Conservation (phyloP, 139 green algal genomes). For the Chlamydomonas sphaeroides region DNA sequence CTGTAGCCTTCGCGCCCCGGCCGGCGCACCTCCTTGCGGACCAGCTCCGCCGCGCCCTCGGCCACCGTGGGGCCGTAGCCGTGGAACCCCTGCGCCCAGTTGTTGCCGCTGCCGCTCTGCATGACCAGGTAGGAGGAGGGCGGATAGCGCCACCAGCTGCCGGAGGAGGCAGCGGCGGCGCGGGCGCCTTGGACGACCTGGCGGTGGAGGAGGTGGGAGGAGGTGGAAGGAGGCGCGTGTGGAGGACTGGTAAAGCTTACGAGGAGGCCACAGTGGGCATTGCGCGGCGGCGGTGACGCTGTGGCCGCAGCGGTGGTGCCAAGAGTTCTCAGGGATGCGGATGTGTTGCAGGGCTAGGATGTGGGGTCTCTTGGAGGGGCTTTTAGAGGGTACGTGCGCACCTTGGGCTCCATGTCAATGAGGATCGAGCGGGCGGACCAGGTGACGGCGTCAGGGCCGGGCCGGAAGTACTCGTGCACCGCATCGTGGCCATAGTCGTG, state of each 20-base stretch:
- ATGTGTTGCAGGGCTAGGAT: too few relatives aligned
- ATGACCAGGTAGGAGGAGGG: conserved; percentile 44
- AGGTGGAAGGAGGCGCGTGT: neutral
- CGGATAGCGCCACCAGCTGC: conserved; percentile 72
- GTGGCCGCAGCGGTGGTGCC: too few relatives aligned
- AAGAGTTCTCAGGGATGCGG: too few relatives aligned
- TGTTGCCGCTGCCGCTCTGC: conserved; percentile 86
- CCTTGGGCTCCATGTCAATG: conserved; percentile 92
- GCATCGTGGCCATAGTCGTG: conserved; percentile 41
- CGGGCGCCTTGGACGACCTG: conserved; percentile 60
- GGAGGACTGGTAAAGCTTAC: neutral
- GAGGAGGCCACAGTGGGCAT: too few relatives aligned
- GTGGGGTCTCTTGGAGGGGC: too few relatives aligned
- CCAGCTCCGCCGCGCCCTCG: conserved; percentile 59
- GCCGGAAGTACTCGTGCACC: conserved; percentile 64
- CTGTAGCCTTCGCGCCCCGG: too few relatives aligned
- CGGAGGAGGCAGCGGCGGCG: neutral
- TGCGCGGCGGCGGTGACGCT: too few relatives aligned
- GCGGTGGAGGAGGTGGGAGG: too few relatives aligned
- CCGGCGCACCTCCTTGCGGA: conserved; percentile 72
- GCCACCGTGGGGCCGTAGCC: conserved; percentile 43
- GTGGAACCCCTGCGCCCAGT: conserved; percentile 86
- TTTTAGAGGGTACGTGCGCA: too few relatives aligned
- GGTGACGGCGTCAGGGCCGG: neutral
- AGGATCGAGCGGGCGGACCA: conserved; percentile 74